Base-by-base conservation (phyloP, 768 basidiomycete species). In the Amanita inopinata region DNA sequence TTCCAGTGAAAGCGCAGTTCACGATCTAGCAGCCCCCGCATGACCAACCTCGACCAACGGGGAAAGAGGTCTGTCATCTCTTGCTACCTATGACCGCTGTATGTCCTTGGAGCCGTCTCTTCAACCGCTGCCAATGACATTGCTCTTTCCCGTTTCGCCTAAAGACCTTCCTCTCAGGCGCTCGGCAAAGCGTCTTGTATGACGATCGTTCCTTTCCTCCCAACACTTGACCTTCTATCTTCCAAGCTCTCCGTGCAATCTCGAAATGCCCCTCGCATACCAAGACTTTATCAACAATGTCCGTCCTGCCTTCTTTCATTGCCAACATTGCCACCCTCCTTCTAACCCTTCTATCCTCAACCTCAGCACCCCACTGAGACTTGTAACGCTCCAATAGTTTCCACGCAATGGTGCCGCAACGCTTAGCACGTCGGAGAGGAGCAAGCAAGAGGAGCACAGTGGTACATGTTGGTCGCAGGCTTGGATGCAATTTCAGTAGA, bases 401-500 rank as follows among this genome's bases (percentile, higher is more conserved):
- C 50, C 62, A 58, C 10, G 78, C 81, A 14, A 73, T 56, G 10
- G 70, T 73, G 18, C 76, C 83, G 49, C 78, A 70, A n/a, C 59
- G 65, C 44, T 64, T 68, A 24, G 66, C 69, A 36, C 57, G 52
- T 32, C 60, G 61, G 39, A 88, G 62, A 33, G 72, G 63, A 20
- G 68, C 61, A 20, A 88, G 66, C 31, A 85, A 60, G 33, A 80
- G 60, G 51, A 69, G 73, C 14, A 86, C 54, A 3, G 83, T 83
- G 14, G 64, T 66, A 17, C 80, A 61, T 31, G 70, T 76, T 12
- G 85, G 83, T 19, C 54, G 63, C 17, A 87, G 54, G 33, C 59
- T 58, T 11, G 67, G 65, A 53, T 80, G 71, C 35, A 67, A 48
- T 22, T 51, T 55, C 33, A 80, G 52, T 15, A 82, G 57, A 15